Evolutionary conservation across 1,139 yeast species (phyloP), one percentile per base, ranked within the genome.

Genomic region (Zygosaccharomyces pseudobailii): DNA sequence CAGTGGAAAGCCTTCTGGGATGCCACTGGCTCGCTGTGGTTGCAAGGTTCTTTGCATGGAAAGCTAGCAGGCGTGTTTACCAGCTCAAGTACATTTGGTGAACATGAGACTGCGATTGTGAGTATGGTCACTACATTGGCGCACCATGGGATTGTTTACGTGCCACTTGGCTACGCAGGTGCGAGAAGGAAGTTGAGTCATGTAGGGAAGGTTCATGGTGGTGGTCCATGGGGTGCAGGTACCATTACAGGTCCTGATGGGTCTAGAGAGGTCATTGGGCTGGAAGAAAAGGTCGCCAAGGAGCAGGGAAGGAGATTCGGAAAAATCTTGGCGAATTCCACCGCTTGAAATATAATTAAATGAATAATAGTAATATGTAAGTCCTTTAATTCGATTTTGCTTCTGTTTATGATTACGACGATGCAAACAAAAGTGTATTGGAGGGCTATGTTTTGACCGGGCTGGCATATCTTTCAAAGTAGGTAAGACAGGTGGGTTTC

Each of bases 211-310:
- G 77, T 79, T 49, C 94, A 84, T 65, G 95, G 95, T 65, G 85
- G 85, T 55, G 82, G 90, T 47, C 79, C 95, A 49, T 87, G 92
- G 89, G 95, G 95, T 70, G 88, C 95, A 43, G 95, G 95, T 61
- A 72, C 88, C 48, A 75, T 76, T 59, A 90, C 95, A 32, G 90
- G 83, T 57, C 74, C 76, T 49, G 92, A 84, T 60, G 95, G 95
- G 58, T 80, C 88, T 17, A 81, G 95, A 75, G 74, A 73, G 63
- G 87, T 92, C 47, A 59, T 79, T 51, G 78, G 72, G 45, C 71
- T 84, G 53, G 95, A 87, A 72, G 70, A 78, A 63, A 77, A 78
- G 57, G 61, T 86, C 56, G 90, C 83, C 43, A 62, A 61, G 49
- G 70, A 66, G 52, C 88, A 82, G 70, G 88, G 87, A 69, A 68